These are phyloP conservation scores for Yamadazyma tumulicola DNA, from an alignment of 805 yeast species.

Conservation along the genomic window DNA sequence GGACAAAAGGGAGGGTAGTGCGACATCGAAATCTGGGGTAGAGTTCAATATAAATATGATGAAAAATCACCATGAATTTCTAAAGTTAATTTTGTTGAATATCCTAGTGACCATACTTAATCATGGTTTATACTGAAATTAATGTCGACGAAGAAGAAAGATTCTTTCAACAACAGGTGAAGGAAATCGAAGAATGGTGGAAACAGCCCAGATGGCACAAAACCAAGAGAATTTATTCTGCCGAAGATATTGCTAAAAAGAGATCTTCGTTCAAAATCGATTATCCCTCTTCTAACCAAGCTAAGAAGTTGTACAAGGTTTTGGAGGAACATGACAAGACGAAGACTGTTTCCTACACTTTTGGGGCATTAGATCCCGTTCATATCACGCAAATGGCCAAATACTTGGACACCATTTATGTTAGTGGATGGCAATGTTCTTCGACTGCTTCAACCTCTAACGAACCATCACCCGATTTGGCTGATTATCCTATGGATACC, in stretches of 20 bases:
- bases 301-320: conserved; percentile 73
- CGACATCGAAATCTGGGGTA: conserved; percentile 1
- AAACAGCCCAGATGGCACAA: conserved; percentile 84
- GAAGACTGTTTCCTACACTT: conserved; percentile 79
- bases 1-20: neutral
- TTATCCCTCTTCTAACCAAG: conserved; percentile 75
- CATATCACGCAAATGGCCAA: conserved; percentile 97
- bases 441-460: conserved; percentile 96
- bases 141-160: conserved; percentile 60
- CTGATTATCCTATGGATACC: conserved; percentile 98
- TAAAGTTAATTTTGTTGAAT: conserved; percentile 1
- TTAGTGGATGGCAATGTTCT: conserved; percentile 98
- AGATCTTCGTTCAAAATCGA: conserved; percentile 74
- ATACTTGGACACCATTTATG: conserved; percentile 87
- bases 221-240: conserved; percentile 82
- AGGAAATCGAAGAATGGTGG: conserved; percentile 88
- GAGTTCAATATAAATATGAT: neutral
- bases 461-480: conserved; percentile 97
- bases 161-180: conserved; percentile 63
- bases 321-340: conserved; percentile 68
- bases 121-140: conserved; percentile 54
- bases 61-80: neutral
- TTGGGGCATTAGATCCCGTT: conserved; percentile 94
- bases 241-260: conserved; percentile 86
- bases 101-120: too few relatives aligned